Evolutionary conservation across 1,284 basidiomycete genomes (phyloP).

Genomic region (Anthracocystis setariae): DNA sequence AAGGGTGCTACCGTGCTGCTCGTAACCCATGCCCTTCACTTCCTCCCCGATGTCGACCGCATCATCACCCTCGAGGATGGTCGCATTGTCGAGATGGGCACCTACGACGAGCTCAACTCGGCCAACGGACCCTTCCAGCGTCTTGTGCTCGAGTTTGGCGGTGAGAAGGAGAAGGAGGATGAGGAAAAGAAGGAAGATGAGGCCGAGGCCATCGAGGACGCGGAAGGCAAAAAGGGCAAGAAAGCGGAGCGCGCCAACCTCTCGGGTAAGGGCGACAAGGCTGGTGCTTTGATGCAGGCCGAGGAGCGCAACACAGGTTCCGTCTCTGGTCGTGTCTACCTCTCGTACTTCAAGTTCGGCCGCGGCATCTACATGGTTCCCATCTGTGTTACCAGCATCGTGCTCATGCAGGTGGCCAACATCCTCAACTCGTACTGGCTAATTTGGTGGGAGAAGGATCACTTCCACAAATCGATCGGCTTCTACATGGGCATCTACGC

Average conservation of each 20-base stretch:
- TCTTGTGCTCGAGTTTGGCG: conserved; percentile 69
- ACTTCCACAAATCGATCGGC: conserved; percentile 69
- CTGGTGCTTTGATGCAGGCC: conserved; percentile 53
- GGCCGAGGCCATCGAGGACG: conserved; percentile 43
- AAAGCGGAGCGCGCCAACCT: conserved; percentile 28
- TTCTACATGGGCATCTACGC: conserved; percentile 81
- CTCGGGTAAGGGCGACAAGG: conserved; percentile 47
- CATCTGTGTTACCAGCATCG: conserved; percentile 72
- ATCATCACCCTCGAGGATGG: conserved; percentile 81
- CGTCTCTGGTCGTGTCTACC: conserved; percentile 73
- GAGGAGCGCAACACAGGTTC: conserved; percentile 66
- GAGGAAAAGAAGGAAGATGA: conserved; percentile 55
- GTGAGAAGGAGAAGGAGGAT: conserved; percentile 54
- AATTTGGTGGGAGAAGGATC: conserved; percentile 73
- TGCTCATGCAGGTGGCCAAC: conserved; percentile 75
- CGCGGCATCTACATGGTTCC: conserved; percentile 74
- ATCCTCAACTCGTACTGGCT: conserved; percentile 69
- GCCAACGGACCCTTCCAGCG: conserved; percentile 73
- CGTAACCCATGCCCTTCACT: conserved; percentile 68
- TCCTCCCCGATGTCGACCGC: conserved; percentile 74
- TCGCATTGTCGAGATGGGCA: conserved; percentile 75
- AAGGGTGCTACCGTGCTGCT: conserved; percentile 62
- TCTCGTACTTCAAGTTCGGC: conserved; percentile 76
- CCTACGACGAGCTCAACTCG: conserved; percentile 73
- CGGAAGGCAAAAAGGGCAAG: conserved; percentile 37